These are phyloP conservation scores for Meyerozyma guilliermondii DNA, from an alignment of 1,139 yeast species.

Conservation along the genomic window DNA sequence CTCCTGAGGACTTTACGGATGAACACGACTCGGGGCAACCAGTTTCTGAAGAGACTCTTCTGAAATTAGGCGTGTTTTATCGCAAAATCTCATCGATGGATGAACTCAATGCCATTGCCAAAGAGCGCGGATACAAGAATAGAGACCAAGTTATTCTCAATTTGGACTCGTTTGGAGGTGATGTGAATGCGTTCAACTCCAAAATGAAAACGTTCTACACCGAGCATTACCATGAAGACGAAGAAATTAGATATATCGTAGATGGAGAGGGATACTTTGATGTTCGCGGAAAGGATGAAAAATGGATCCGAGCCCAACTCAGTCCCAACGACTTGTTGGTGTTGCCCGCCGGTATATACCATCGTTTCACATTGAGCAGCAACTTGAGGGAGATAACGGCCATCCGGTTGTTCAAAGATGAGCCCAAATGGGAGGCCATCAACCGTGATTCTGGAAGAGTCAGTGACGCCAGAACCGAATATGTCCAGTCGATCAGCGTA, in stretches of 20 bases:
- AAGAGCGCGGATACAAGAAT: slow-evolving; percentile 69
- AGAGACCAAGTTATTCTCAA: slow-evolving; percentile 68
- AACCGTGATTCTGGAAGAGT: slow-evolving; percentile 43
- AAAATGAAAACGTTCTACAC: slow-evolving; percentile 70
- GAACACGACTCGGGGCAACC: slow-evolving; percentile 67
- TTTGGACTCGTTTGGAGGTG: slow-evolving; percentile 59
- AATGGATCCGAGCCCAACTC: slow-evolving; percentile 77
- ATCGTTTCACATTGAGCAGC: slow-evolving; percentile 74
- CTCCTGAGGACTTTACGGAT: slow-evolving; percentile 60
- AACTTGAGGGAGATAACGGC: slow-evolving; percentile 64
- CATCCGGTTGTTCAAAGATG: slow-evolving; percentile 81
- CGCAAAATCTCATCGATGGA: slow-evolving; percentile 46
- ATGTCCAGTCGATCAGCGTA: slow-evolving; percentile 27
- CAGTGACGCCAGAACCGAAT: slow-evolving; percentile 28
- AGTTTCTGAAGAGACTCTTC: slow-evolving; percentile 48
- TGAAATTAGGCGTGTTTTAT: slow-evolving; percentile 67
- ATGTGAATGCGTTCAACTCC: slow-evolving; percentile 50
- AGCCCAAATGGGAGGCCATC: slow-evolving; percentile 94
- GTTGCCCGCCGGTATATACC: slow-evolving; percentile 90
- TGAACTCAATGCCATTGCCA: slow-evolving; percentile 64
- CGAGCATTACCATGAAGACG: slow-evolving; percentile 95
- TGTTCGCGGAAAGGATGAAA: slow-evolving; percentile 62
- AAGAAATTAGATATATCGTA: slow-evolving; percentile 84
- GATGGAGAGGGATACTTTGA: slow-evolving; percentile 95
- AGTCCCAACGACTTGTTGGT: slow-evolving; percentile 63